Evolutionary conservation across 2,329 filamentous ascomycete genomes (phyloP).

Genomic region (Arthrobotrys pseudoclavata): DNA sequence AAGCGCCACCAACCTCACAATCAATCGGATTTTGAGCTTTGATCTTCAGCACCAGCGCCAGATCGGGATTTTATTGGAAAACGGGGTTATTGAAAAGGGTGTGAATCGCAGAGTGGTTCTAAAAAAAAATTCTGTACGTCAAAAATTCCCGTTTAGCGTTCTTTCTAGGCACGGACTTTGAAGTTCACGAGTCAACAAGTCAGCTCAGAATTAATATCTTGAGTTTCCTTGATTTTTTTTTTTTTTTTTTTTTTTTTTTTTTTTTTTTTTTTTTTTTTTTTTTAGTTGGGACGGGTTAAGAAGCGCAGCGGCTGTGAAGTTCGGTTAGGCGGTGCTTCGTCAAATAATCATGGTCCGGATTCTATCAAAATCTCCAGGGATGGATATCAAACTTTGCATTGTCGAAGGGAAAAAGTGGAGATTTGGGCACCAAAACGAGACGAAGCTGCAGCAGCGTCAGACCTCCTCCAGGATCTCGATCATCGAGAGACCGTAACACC

Average conservation of each 20-base stretch:
- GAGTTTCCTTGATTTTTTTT: background rate
- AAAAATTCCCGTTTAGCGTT: conserved; percentile 4
- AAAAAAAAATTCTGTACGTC: background rate
- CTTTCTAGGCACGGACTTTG: conserved; percentile 9
- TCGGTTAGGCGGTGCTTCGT: conserved; percentile 6
- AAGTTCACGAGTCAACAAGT: background rate
- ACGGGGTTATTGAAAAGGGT: background rate
- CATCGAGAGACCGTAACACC: background rate
- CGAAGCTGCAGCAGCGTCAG: background rate
- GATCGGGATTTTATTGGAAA: conserved; percentile 4
- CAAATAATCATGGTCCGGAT: background rate
- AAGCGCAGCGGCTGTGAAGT: conserved; percentile 18
- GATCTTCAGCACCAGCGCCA: background rate
- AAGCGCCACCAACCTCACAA: conserved; percentile 14
- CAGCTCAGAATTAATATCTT: background rate
- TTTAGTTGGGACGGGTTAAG: background rate
- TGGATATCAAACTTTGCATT: background rate
- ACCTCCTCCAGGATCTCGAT: conserved; percentile 1
- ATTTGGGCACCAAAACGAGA: background rate
- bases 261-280: background rate
- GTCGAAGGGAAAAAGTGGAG: background rate
- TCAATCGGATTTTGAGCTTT: background rate
- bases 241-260: background rate
- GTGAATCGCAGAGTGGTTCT: background rate
- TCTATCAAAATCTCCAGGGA: background rate